A percentile compares a stretch with the other conserved stretches of the same genome.
phyloP scores from a whole-genome alignment of 2,329 filamentous ascomycete species.

The Fusarium tricinctum region DNA sequence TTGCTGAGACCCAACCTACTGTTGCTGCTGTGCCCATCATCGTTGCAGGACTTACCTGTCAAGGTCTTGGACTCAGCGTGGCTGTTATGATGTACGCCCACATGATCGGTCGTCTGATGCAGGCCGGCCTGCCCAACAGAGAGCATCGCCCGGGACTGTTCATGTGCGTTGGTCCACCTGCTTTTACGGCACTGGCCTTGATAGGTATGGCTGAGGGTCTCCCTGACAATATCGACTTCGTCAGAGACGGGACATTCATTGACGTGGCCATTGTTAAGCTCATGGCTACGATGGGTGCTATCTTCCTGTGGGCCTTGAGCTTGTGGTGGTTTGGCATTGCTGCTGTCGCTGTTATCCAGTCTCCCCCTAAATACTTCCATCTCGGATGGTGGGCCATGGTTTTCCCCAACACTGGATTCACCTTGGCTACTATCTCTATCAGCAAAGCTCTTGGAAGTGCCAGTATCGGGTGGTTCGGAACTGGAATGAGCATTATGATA shows the following conservation, averaged over 20 bases:
- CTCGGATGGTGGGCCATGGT: conserved; percentile 75
- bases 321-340: conserved; percentile 68
- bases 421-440: conserved; percentile 67
- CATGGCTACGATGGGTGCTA: conserved; percentile 61
- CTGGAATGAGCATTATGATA: conserved; percentile 64
- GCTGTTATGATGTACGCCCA: conserved; percentile 78
- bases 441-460: conserved; percentile 61
- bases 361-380: conserved; percentile 65
- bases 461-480: conserved; percentile 61
- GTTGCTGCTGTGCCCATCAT: conserved; percentile 72
- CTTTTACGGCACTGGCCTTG: conserved; percentile 77
- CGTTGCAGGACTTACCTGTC: conserved; percentile 74
- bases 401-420: conserved; percentile 72
- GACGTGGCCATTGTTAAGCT: conserved; percentile 61
- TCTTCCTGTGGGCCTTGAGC: conserved; percentile 75
- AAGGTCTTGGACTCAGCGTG: conserved; percentile 77
- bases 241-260: conserved; percentile 56
- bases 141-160: conserved; percentile 78
- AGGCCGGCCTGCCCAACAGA: conserved; percentile 68
- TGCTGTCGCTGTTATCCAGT: conserved; percentile 52
- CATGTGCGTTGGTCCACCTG: conserved; percentile 79
- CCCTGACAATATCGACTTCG: conserved; percentile 60
- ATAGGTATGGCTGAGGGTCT: conserved; percentile 71
- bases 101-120: conserved; percentile 78
- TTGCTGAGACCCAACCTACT: conserved; percentile 71